A percentile compares a stretch with the other conserved stretches of the same genome.
Evolutionary conservation across 1,284 basidiomycete species (phyloP).

Genomic region (Ceratobasidium sp.): DNA sequence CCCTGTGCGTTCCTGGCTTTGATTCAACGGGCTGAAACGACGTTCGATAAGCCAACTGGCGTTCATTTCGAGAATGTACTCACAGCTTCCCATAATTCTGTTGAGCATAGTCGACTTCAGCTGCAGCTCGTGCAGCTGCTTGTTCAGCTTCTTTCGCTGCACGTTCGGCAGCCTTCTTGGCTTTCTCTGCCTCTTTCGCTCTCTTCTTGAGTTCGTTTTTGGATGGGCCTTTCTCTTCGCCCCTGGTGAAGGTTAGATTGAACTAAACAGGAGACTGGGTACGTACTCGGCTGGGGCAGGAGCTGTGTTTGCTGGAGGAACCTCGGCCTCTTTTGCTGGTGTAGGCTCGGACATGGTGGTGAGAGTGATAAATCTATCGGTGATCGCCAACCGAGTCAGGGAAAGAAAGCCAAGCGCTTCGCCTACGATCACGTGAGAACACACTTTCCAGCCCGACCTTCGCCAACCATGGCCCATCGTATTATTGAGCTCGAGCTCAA

Average conservation of each 20-base stretch:
- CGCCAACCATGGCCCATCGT: conserved; percentile 37
- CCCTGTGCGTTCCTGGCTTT: conserved; percentile 79
- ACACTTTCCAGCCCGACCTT: conserved; percentile 23
- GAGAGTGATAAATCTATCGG: conserved; percentile 33
- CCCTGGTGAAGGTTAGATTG: conserved; percentile 20
- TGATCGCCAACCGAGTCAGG: conserved; percentile 38
- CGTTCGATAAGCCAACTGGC: not conserved
- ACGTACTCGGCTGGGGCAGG: conserved; percentile 16
- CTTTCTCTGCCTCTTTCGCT: conserved; percentile 93
- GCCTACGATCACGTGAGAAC: conserved; percentile 15
- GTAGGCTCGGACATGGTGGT: conserved; percentile 48
- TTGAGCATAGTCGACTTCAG: conserved; percentile 84
- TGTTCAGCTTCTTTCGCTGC: conserved; percentile 84
- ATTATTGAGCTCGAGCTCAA: conserved; percentile 44
- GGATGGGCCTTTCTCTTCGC: conserved; percentile 66
- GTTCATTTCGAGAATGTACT: not conserved
- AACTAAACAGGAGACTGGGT: not conserved
- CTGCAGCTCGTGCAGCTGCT: conserved; percentile 78
- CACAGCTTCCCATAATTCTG: conserved; percentile 88
- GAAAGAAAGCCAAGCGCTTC: conserved; percentile 15
- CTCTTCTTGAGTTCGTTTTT: conserved; percentile 96
- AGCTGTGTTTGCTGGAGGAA: conserved; percentile 8
- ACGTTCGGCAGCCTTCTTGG: conserved; percentile 88
- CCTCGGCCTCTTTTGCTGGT: conserved; percentile 8
- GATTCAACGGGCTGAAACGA: conserved; percentile 76